phyloP scores from a whole-genome alignment of 2,329 filamentous ascomycete species.

The Fusarium compactum region DNA sequence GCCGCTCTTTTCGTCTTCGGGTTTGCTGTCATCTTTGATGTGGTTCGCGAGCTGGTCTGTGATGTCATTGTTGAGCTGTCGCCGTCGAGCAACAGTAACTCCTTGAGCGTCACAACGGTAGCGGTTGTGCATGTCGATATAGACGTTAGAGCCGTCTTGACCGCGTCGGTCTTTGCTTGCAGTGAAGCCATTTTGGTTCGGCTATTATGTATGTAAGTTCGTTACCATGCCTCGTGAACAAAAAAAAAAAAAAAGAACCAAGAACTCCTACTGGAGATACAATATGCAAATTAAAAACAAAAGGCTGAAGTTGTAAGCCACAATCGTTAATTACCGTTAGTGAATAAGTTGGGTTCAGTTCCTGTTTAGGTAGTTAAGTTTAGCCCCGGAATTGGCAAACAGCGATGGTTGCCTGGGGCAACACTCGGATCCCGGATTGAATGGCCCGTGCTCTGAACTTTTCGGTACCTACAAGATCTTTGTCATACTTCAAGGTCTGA shows the following conservation, averaged over 20 bases:
- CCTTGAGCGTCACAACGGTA: slow-evolving; percentile 61
- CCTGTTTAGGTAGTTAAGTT: slow-evolving; percentile 10
- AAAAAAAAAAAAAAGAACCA: slow-evolving; percentile 6
- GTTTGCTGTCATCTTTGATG: slow-evolving; percentile 46
- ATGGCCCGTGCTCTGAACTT: slow-evolving; percentile 42
- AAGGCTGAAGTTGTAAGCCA: slow-evolving; percentile 36
- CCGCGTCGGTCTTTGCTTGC: slow-evolving; percentile 60
- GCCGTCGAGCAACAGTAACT: slow-evolving; percentile 56
- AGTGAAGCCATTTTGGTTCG: slow-evolving; percentile 56
- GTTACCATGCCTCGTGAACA: slow-evolving; percentile 52
- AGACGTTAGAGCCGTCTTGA: slow-evolving; percentile 67
- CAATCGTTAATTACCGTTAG: slow-evolving; percentile 22
- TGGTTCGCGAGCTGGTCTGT: slow-evolving; percentile 44
- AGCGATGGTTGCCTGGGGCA: slow-evolving; percentile 55
- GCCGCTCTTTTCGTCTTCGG: slow-evolving; percentile 43
- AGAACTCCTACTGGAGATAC: slow-evolving; percentile 43
- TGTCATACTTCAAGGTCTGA: slow-evolving; percentile 11
- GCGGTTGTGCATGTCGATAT: slow-evolving; percentile 65
- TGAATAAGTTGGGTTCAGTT: background rate
- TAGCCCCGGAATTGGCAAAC: slow-evolving; percentile 47
- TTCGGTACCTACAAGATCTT: slow-evolving; percentile 34
- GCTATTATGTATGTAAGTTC: slow-evolving; percentile 44
- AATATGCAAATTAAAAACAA: slow-evolving; percentile 41
- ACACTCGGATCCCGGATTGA: slow-evolving; percentile 41
- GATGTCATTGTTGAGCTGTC: slow-evolving; percentile 45